phyloP scores from a whole-genome alignment of 208 protist species.

The Trichomonas vaginalis region DNA sequence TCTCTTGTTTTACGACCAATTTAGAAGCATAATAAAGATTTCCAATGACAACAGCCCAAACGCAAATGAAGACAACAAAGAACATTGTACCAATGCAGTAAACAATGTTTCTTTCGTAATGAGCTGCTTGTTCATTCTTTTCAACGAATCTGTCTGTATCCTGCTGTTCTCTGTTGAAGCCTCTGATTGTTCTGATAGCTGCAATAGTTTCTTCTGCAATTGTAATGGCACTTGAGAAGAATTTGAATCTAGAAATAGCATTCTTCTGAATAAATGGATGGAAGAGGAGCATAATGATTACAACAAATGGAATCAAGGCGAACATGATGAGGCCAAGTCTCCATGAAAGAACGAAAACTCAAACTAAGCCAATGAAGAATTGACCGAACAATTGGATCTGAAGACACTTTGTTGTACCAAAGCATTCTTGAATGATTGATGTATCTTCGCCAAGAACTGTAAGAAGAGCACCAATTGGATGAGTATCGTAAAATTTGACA shows the following conservation, averaged over 20 bases:
- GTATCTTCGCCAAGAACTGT: neutral
- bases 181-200: neutral
- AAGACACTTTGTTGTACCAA: neutral
- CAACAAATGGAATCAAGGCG: neutral
- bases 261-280: neutral
- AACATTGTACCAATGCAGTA: neutral
- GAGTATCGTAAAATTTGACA: neutral
- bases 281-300: neutral
- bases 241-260: neutral
- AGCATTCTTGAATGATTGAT: neutral
- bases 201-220: neutral
- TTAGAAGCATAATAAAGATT: neutral
- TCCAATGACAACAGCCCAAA: neutral
- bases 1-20: neutral
- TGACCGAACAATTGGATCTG: neutral
- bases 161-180: neutral
- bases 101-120: neutral
- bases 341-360: neutral
- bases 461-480: neutral
- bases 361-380: neutral
- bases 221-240: neutral
- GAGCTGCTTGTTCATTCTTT: neutral
- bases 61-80: neutral
- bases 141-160: neutral
- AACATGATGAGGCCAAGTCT: neutral